These are phyloP conservation scores for Aspergillus udagawae DNA, from an alignment of 2,329 filamentous ascomycete species.

Conservation along the genomic window DNA sequence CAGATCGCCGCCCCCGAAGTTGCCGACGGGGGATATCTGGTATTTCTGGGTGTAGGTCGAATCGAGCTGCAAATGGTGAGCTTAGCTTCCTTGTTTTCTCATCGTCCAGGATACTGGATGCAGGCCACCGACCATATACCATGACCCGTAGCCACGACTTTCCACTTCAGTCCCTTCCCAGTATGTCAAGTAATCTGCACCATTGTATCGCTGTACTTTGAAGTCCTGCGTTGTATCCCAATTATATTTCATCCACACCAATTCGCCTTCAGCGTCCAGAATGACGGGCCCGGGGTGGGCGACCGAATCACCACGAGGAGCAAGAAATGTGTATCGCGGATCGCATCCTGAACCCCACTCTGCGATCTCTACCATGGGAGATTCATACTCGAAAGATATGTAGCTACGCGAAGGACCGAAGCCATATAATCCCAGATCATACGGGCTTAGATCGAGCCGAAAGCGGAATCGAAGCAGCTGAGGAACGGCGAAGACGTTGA, in stretches of 20 bases:
- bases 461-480: slow-evolving; percentile 16
- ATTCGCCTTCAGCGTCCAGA: slow-evolving; percentile 22
- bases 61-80: slow-evolving; percentile 15
- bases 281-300: slow-evolving; percentile 24
- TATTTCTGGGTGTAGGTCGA: slow-evolving; percentile 20
- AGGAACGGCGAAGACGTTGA: slow-evolving; percentile 15
- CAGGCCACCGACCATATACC: slow-evolving; percentile 20
- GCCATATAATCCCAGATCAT: slow-evolving; percentile 29
- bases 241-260: slow-evolving; percentile 25
- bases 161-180: slow-evolving; percentile 22
- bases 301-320: slow-evolving; percentile 29
- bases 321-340: slow-evolving; percentile 26
- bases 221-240: slow-evolving; percentile 25
- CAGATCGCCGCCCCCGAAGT: slow-evolving; percentile 23
- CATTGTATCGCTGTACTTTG: slow-evolving; percentile 21
- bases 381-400: slow-evolving; percentile 26
- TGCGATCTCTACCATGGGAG: slow-evolving; percentile 23
- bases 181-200: slow-evolving; percentile 22
- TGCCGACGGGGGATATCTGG: slow-evolving; percentile 16
- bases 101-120: not conserved
- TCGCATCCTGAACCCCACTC: slow-evolving; percentile 25
- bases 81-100: not conserved
- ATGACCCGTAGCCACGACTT: slow-evolving; percentile 18
- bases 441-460: slow-evolving; percentile 17
- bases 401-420: slow-evolving; percentile 27